phyloP scores from a whole-genome alignment of 2,329 filamentous ascomycete species.

The Hymenoscyphus fructigenus region DNA sequence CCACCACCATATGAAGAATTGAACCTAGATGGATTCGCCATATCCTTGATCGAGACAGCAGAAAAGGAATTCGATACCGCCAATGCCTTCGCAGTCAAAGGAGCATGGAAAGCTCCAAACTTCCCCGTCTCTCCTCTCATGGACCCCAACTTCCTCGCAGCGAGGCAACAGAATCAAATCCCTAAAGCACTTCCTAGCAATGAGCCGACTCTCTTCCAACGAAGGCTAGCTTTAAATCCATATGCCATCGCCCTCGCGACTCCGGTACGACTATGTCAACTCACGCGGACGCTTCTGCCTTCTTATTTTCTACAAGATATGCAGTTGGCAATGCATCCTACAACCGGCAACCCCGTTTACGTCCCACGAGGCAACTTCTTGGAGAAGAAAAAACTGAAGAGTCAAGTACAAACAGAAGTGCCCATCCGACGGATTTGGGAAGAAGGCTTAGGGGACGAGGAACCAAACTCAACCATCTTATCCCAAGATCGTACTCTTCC shows the following conservation, averaged over 20 bases:
- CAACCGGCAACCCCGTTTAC: constrained; percentile 53
- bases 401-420: not conserved
- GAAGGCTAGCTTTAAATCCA: constrained; percentile 58
- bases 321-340: constrained; percentile 53
- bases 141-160: constrained; percentile 42
- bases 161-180: constrained; percentile 33
- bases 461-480: not conserved
- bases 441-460: not conserved
- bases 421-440: not conserved
- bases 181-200: constrained; percentile 32
- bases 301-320: constrained; percentile 64
- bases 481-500: not conserved
- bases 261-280: constrained; percentile 55
- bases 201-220: constrained; percentile 47
- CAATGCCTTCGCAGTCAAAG: not conserved
- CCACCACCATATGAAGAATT: not conserved
- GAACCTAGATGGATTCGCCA: not conserved
- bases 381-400: not conserved
- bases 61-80: not conserved
- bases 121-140: constrained; percentile 48
- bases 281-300: constrained; percentile 53
- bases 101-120: not conserved
- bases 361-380: constrained; percentile 42
- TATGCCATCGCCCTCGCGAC: constrained; percentile 64
- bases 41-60: not conserved